A percentile compares a stretch with the other conserved stretches of the same genome.
Evolutionary conservation across 163 green algal genomes (phyloP).

Genomic region (Prototheca cutis): DNA sequence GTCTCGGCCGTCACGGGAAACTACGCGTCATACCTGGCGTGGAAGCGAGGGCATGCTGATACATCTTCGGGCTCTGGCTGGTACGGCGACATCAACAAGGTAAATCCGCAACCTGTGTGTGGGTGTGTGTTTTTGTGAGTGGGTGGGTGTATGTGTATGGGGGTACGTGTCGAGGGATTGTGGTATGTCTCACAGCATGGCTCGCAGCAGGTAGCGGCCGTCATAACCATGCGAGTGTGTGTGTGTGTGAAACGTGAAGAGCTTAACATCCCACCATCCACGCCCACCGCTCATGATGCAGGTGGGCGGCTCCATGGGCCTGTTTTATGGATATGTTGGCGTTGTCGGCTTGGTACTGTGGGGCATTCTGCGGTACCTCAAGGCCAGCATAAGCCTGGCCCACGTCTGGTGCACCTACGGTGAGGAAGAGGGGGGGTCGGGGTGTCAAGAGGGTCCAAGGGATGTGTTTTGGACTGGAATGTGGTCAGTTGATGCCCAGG

Average conservation of each 20-base stretch:
- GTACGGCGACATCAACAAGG: slow-evolving; percentile 64
- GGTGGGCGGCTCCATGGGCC: slow-evolving; percentile 51
- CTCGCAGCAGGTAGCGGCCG: too few relatives aligned
- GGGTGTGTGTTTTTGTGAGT: too few relatives aligned
- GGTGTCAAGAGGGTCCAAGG: too few relatives aligned
- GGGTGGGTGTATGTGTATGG: too few relatives aligned
- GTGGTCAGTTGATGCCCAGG: too few relatives aligned
- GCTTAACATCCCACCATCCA: not conserved
- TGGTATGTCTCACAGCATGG: too few relatives aligned
- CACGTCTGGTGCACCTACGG: slow-evolving; percentile 86
- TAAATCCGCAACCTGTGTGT: too few relatives aligned
- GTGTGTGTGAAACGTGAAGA: too few relatives aligned
- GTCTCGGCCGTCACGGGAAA: slow-evolving; percentile 60
- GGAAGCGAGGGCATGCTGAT: slow-evolving; percentile 34
- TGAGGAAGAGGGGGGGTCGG: too few relatives aligned
- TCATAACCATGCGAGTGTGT: too few relatives aligned
- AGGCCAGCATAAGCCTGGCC: slow-evolving; percentile 49
- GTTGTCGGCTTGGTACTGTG: slow-evolving; percentile 61
- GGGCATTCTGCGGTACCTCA: slow-evolving; percentile 57
- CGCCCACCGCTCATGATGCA: slow-evolving; percentile 9
- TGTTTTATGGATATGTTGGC: slow-evolving; percentile 90
- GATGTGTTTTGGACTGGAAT: too few relatives aligned
- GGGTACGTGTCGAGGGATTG: too few relatives aligned
- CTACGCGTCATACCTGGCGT: slow-evolving; percentile 40
- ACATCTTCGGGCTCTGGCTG: slow-evolving; percentile 13